Evolutionary conservation across 257 asterid genomes (phyloP), one percentile per base, ranked within the genome.

Genomic region (Solanum pinnatisectum): DNA sequence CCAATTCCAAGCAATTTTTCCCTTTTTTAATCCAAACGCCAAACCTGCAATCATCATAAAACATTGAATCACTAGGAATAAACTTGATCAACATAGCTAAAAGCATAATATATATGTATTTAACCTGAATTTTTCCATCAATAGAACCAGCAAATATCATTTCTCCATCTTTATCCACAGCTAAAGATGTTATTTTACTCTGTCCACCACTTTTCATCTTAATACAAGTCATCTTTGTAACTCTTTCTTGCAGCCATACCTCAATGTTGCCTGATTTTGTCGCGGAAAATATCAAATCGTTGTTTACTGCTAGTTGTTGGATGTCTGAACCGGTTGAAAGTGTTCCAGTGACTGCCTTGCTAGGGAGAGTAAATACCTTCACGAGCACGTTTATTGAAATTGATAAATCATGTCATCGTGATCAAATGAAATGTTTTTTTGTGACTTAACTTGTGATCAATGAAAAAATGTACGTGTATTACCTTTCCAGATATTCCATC

Each of bases 401-500:
- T 65, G 11, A 59, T 20, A 32, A 85, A 25, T 9, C 65, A 37
- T 27, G 20, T 27, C 63, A 67, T 67, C 32, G 22, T 10, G 71
- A 23, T 85, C 39, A 16, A 2, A 9, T 16, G 18, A 46, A 46
- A 13, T 46, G 30, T 3, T 39, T 84, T 84, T 36, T 36, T 11
- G 20, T 1, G 23, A 37, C 14, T 37, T 27, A 85, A 85, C 42
- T 27, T 10, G 72, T 11, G 6, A 12, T 32, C 40, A 35, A 82
- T 30, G 27, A 18, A 6, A 49, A 36, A 37, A 63, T 52, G 81
- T 46, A 46, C 20, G 56, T 18, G 36, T 67, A 27, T 91, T 71
- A 95, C 98, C 98, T 94, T 94, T 71, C 98, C 98, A 5, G 98
- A 96, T 23, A 88, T 78, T 81, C 97, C 97, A 86, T 96, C 98